Conservation (phyloP, 768 basidiomycete species). For the Xerocomellus intermedius region DNA sequence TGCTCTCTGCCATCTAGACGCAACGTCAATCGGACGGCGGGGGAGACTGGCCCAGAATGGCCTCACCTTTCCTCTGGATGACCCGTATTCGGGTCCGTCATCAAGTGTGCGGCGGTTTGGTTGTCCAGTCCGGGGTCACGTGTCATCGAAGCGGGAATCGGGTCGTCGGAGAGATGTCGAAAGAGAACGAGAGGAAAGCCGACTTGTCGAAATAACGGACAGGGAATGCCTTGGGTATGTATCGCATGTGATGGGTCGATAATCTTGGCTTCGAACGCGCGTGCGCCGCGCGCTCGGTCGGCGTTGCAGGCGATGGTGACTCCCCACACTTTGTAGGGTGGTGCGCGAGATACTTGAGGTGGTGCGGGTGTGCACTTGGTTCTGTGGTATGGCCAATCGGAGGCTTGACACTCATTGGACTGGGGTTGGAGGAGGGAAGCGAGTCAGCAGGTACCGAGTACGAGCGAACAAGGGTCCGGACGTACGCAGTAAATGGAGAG, state of each 20-base stretch:
- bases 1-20: constrained; percentile 23
- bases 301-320: constrained; percentile 25
- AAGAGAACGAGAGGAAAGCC: constrained; percentile 31
- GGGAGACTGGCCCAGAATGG: neutral
- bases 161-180: constrained; percentile 24
- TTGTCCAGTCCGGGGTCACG: constrained; percentile 29
- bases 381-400: constrained; percentile 26
- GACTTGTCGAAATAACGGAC: constrained; percentile 27
- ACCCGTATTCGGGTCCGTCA: constrained; percentile 29
- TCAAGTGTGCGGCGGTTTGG: constrained; percentile 29
- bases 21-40: neutral
- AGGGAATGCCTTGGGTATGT: constrained; percentile 21
- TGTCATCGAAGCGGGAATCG: constrained; percentile 8
- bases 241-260: constrained; percentile 26
- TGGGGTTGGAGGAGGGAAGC: neutral
- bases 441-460: neutral
- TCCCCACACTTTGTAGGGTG: constrained; percentile 11
- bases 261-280: constrained; percentile 19
- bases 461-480: neutral
- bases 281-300: constrained; percentile 24
- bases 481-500: constrained; percentile 24
- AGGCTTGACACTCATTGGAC: constrained; percentile 26
- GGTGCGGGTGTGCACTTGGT: constrained; percentile 6
- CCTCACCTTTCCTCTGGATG: constrained; percentile 25
- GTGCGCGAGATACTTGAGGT: neutral